Base-by-base conservation (phyloP, 805 yeast species). In the Starmerella roubikii region DNA sequence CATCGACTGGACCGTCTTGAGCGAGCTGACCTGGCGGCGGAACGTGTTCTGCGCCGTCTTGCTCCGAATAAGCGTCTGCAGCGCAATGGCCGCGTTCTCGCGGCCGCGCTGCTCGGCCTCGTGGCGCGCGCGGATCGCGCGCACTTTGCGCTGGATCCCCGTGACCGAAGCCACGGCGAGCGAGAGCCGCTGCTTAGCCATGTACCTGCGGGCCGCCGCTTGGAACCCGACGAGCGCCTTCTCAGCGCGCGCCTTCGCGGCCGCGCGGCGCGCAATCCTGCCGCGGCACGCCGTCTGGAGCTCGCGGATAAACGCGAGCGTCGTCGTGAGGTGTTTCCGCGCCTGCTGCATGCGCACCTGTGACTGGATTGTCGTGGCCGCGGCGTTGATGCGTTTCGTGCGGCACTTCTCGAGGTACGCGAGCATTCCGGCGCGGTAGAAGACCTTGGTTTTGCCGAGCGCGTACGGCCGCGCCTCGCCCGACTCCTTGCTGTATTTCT, bases 401-500 rank as follows among this genome's bases (percentile, higher is more conserved):
- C 96, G 75, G 54, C 79, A 62, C 51, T 83, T 83, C 61, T 88
- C 98, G 51, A 88, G 68, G 46, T 75, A 76, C 3, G 96, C 97
- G 58, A 88, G 67, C 79, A 88, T 81, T 56, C 98, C 98, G 23
- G 96, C 95, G 54, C 93, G 79, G 66, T 88, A 83, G 65, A 88
- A 88, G 41, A 88, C 84, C 63, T 88, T 88, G 30, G 94, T 80
- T 55, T 82, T 75, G 63, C 98, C 98, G 43, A 82, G 68, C 12
- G 45, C 48, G 22, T 41, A 43, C 15, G 38, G 66, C 62, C 27
- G 30, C 5, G 30, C 27, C 30, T 31, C 25, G 15, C 16, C 23
- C 18, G 30, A n/a, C 18, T 16, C 17, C 16, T 22, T 21, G 70
- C 13, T 47, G 39, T 38, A 82, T 76, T 30, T 80, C 72, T 67